phyloP scores from a whole-genome alignment of 331 rosid species.

The Prunus yedoensis region DNA sequence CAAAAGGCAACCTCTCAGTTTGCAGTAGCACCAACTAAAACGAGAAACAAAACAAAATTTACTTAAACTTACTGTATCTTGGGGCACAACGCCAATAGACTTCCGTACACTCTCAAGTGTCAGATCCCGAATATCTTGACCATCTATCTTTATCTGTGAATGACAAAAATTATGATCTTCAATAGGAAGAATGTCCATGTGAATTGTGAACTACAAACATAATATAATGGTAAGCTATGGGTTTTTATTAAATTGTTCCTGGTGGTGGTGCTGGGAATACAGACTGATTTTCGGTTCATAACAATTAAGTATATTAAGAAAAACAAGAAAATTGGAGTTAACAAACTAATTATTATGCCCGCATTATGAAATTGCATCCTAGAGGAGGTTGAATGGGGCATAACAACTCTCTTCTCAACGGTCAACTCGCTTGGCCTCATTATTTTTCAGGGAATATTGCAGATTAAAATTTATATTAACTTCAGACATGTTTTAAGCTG shows the following conservation, averaged over 20 bases:
- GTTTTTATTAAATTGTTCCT: not conserved
- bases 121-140: slow-evolving; percentile 77
- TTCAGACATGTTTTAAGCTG: not conserved
- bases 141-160: slow-evolving; percentile 78
- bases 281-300: not conserved
- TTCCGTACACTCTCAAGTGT: slow-evolving; percentile 83
- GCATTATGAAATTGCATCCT: not conserved
- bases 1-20: slow-evolving; percentile 7
- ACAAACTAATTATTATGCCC: not conserved
- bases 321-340: not conserved
- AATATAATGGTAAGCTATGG: not conserved
- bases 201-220: not conserved
- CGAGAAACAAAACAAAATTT: not conserved
- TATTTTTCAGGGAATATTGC: not conserved
- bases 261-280: not conserved
- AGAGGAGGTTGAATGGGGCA: not conserved
- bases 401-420: not conserved
- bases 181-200: not conserved
- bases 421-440: not conserved
- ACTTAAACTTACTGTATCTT: slow-evolving; percentile 75
- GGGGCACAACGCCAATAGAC: slow-evolving; percentile 93
- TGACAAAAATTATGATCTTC: not conserved
- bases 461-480: not conserved
- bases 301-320: not conserved
- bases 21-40: not conserved